phyloP scores from a whole-genome alignment of 1,284 basidiomycete genomes.

The Fomitopsis pinicola region DNA sequence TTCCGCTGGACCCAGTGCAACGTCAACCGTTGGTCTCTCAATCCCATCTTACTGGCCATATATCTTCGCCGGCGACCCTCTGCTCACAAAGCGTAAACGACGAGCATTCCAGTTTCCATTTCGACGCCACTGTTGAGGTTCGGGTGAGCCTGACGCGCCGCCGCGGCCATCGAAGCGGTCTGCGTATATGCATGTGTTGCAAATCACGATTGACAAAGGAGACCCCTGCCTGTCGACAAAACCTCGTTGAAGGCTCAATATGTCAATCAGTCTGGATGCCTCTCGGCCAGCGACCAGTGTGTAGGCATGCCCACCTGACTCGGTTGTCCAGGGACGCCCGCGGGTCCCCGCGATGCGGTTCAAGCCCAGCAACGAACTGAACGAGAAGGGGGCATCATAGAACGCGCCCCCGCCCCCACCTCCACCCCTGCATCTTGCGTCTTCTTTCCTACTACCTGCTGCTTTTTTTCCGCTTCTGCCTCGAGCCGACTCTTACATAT shows the following conservation, averaged over 20 bases:
- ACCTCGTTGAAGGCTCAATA: too few relatives aligned
- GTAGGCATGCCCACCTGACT: background rate
- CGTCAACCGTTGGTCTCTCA: too few relatives aligned
- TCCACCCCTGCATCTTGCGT: background rate
- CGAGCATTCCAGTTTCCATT: too few relatives aligned
- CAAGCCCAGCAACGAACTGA: background rate
- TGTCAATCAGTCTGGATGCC: background rate
- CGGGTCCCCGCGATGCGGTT: background rate
- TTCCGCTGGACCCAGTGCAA: too few relatives aligned
- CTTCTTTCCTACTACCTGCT: background rate
- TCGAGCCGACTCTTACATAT: background rate
- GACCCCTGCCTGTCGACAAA: too few relatives aligned
- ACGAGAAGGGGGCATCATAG: background rate
- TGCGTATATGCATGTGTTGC: too few relatives aligned
- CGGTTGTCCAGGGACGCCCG: background rate
- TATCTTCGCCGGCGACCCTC: too few relatives aligned
- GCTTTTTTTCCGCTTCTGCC: background rate
- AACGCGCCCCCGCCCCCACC: background rate
- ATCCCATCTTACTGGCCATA: too few relatives aligned
- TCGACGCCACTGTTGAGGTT: constrained; percentile 9
- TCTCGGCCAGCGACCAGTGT: background rate
- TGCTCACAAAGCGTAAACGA: too few relatives aligned
- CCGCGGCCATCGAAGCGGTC: too few relatives aligned
- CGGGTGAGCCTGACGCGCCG: constrained; percentile 12
- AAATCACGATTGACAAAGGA: too few relatives aligned